Conservation (phyloP, 2,329 filamentous ascomycete genomes). For the Penicillium sp. region DNA sequence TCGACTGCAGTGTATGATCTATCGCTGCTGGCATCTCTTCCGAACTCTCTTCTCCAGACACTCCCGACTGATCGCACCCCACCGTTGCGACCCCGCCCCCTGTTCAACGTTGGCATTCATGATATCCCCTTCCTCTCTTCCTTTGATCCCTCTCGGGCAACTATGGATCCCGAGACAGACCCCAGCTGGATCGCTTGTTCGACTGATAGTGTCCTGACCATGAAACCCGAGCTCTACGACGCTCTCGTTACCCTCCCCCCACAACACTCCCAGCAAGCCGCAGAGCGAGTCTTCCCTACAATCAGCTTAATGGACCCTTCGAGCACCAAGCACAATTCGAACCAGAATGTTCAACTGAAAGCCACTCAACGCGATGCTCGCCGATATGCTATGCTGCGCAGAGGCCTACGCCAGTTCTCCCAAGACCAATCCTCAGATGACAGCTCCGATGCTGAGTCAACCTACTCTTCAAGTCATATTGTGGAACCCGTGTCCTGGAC, state of each 20-base stretch:
- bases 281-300: slow-evolving; percentile 70
- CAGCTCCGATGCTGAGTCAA: slow-evolving; percentile 39
- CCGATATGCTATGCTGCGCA: slow-evolving; percentile 70
- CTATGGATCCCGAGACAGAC: slow-evolving; percentile 37
- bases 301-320: slow-evolving; percentile 64
- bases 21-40: slow-evolving; percentile 88
- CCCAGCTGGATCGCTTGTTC: slow-evolving; percentile 90
- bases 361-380: slow-evolving; percentile 89
- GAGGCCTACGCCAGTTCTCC: slow-evolving; percentile 54
- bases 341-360: slow-evolving; percentile 55
- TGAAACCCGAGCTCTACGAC: slow-evolving; percentile 86
- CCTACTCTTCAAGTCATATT: slow-evolving; percentile 45
- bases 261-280: slow-evolving; percentile 57
- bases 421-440: slow-evolving; percentile 28
- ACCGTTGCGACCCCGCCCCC: slow-evolving; percentile 67
- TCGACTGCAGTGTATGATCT: slow-evolving; percentile 77
- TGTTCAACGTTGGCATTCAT: slow-evolving; percentile 93
- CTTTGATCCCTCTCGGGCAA: slow-evolving; percentile 52
- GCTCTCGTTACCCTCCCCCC: slow-evolving; percentile 81
- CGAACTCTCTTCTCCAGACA: slow-evolving; percentile 68
- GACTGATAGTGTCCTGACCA: slow-evolving; percentile 86
- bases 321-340: slow-evolving; percentile 50
- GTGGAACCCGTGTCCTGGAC: slow-evolving; percentile 62
- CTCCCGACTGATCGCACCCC: slow-evolving; percentile 64
- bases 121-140: slow-evolving; percentile 81